phyloP scores from a whole-genome alignment of 257 asterid genomes.

The Solanum ahanhuiri region DNA sequence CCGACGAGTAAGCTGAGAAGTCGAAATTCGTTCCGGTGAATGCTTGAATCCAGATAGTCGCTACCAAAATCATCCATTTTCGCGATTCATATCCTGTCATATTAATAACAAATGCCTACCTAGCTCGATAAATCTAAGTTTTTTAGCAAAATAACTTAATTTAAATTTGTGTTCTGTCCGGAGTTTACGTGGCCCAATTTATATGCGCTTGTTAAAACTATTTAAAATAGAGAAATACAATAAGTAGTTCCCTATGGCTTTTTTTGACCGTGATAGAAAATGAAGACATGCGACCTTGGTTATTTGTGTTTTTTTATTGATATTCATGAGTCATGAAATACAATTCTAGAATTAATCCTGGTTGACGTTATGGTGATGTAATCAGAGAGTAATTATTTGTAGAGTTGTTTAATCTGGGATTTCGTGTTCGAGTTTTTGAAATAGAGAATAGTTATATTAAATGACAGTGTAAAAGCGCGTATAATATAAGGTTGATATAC shows the following conservation, averaged over 20 bases:
- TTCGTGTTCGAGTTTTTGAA: fast-evolving
- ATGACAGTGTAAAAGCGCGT: too few species aligned
- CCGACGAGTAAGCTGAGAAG: constrained; percentile 83
- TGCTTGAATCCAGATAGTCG: constrained; percentile 86
- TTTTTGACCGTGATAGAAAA: background rate
- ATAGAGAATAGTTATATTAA: too few species aligned
- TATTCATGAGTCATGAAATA: background rate
- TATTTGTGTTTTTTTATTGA: background rate
- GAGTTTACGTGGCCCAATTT: constrained; percentile 31
- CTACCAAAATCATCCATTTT: constrained; percentile 79
- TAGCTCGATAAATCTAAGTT: background rate
- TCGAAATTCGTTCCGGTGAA: constrained; percentile 86
- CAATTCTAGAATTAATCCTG: background rate
- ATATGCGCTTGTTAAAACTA: constrained; percentile 3
- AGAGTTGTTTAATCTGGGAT: background rate
- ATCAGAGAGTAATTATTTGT: background rate
- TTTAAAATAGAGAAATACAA: background rate
- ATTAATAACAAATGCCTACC: background rate
- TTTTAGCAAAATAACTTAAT: background rate
- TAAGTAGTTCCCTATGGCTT: background rate
- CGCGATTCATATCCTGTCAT: constrained; percentile 48
- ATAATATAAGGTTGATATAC: too few species aligned
- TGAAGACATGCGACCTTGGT: background rate
- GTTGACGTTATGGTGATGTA: background rate
- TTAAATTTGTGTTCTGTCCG: background rate